These are phyloP conservation scores for Hemisphaericaspora nanyangensis DNA, from an alignment of 805 yeast species.

Conservation along the genomic window DNA sequence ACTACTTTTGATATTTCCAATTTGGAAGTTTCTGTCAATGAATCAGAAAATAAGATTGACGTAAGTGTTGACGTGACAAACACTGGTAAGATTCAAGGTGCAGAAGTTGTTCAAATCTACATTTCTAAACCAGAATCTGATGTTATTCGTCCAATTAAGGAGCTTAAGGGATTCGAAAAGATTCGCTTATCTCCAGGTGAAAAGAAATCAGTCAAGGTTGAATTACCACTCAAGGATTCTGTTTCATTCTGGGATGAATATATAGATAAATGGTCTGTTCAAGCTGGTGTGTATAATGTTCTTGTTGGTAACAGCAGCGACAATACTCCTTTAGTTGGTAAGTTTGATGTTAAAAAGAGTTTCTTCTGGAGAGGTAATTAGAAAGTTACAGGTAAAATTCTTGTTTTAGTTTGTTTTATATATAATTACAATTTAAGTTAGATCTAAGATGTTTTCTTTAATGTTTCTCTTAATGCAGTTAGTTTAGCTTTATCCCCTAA, in stretches of 20 bases:
- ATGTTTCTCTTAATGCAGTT: too few species aligned
- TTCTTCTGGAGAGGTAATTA: slow-evolving; percentile 11
- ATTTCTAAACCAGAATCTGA: slow-evolving; percentile 14
- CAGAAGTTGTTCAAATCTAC: slow-evolving; percentile 28
- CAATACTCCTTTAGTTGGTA: slow-evolving; percentile 12
- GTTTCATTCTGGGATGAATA: slow-evolving; percentile 28
- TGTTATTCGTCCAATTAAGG: slow-evolving; percentile 23
- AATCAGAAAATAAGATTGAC: slow-evolving; percentile 11
- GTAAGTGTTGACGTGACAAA: slow-evolving; percentile 19
- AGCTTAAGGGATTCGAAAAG: slow-evolving; percentile 29
- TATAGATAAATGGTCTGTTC: slow-evolving; percentile 22
- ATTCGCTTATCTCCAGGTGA: slow-evolving; percentile 18
- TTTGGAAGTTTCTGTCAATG: slow-evolving; percentile 14
- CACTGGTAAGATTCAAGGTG: slow-evolving; percentile 21
- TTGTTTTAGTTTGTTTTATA: too few species aligned
- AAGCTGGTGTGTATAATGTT: slow-evolving; percentile 22
- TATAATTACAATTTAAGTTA: too few species aligned
- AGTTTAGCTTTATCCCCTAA: too few species aligned
- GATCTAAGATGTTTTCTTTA: too few species aligned
- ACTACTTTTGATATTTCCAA: slow-evolving; percentile 18
- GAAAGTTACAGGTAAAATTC: too few species aligned
- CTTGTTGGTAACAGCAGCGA: slow-evolving; percentile 21
- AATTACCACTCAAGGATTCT: slow-evolving; percentile 21
- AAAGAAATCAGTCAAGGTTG: slow-evolving; percentile 11
- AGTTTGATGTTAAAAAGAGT: slow-evolving; percentile 11